Conservation (phyloP, 495 filamentous ascomycete genomes). For the Penicillium flavigenum region DNA sequence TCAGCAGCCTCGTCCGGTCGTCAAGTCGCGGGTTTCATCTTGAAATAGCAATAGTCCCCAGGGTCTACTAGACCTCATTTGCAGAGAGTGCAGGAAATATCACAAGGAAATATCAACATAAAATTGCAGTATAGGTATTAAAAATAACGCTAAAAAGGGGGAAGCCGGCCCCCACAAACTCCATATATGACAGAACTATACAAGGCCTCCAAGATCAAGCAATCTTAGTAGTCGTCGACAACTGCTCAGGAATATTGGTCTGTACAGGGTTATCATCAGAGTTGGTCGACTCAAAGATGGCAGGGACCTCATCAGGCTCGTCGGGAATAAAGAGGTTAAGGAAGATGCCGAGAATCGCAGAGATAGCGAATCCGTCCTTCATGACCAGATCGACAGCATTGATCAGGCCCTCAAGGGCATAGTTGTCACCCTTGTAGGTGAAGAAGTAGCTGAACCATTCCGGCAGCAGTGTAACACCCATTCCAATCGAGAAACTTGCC, state of each 20-base stretch:
- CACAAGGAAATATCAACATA: not conserved
- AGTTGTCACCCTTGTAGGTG: constrained; percentile 68
- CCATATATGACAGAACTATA: not conserved
- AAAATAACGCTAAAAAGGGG: not conserved
- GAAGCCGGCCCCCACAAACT: not conserved
- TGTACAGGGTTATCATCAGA: constrained; percentile 17
- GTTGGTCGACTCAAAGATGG: constrained; percentile 24
- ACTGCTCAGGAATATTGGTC: not conserved
- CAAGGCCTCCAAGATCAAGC: not conserved
- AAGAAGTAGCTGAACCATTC: constrained; percentile 77
- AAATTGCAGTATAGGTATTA: not conserved
- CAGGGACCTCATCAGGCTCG: constrained; percentile 64
- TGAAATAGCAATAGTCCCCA: not conserved
- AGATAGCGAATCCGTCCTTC: constrained; percentile 66
- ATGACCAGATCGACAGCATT: constrained; percentile 80
- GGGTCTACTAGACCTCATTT: not conserved
- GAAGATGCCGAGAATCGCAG: constrained; percentile 66
- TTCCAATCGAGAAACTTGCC: constrained; percentile 71
- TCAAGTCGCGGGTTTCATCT: not conserved
- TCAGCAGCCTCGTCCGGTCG: constrained; percentile 1
- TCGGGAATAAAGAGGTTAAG: constrained; percentile 72
- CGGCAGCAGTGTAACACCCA: constrained; percentile 79
- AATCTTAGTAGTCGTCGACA: constrained; percentile 3
- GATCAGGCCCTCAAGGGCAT: constrained; percentile 70
- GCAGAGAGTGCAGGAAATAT: not conserved